A percentile compares a stretch with the other conserved stretches of the same genome.
Conservation (phyloP, 305 asterid genomes). For the Fraxinus baroniana region DNA sequence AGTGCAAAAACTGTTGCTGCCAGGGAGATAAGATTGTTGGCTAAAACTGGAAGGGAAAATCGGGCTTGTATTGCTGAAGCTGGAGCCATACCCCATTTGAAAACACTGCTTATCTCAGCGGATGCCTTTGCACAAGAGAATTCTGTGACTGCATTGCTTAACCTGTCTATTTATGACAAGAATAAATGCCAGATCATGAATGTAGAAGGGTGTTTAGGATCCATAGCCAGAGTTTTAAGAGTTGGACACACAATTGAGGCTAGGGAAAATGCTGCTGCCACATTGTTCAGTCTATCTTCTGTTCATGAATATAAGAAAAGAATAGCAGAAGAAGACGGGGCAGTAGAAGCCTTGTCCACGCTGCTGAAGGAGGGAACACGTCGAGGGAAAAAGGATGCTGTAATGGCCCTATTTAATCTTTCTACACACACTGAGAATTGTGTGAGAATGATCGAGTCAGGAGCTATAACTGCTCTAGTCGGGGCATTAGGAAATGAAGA, state of each 20-base stretch:
- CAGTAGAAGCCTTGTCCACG: constrained; percentile 63
- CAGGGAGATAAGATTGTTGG: constrained; percentile 72
- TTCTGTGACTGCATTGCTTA: constrained; percentile 84
- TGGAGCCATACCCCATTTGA: constrained; percentile 83
- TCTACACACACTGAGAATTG: constrained; percentile 77
- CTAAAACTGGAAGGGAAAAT: constrained; percentile 75
- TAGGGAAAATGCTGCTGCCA: constrained; percentile 92
- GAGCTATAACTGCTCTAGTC: constrained; percentile 66
- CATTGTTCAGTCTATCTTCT: constrained; percentile 88
- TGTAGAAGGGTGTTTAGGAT: constrained; percentile 64
- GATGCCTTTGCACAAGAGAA: constrained; percentile 83
- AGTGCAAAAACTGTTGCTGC: constrained; percentile 83
- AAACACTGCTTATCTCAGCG: constrained; percentile 51
- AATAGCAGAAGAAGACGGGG: constrained; percentile 72
- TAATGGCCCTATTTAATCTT: constrained; percentile 76
- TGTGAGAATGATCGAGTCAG: constrained; percentile 67
- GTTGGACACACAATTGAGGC: constrained; percentile 78
- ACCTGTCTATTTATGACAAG: constrained; percentile 76
- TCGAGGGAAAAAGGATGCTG: constrained; percentile 87
- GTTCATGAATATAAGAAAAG: constrained; percentile 79
- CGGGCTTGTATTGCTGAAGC: constrained; percentile 85
- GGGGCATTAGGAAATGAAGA: constrained; percentile 60
- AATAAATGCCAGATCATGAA: constrained; percentile 77
- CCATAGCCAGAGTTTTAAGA: constrained; percentile 65
- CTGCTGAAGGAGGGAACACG: constrained; percentile 68